These are phyloP conservation scores for Penicillium sp. DNA, from an alignment of 2,329 filamentous ascomycete genomes.

Conservation along the genomic window DNA sequence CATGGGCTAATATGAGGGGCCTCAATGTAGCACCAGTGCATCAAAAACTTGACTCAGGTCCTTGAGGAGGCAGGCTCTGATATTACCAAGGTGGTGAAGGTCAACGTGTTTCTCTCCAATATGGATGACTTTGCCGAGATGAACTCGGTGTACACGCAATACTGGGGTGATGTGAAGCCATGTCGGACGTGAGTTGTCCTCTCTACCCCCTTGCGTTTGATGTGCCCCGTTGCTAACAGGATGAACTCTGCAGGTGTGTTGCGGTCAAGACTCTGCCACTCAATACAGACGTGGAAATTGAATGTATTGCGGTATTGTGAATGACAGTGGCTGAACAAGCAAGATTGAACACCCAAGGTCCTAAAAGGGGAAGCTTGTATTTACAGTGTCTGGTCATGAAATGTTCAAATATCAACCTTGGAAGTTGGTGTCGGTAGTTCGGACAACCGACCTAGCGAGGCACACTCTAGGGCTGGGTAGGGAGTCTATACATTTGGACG, in stretches of 20 bases:
- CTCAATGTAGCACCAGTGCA: slow-evolving; percentile 45
- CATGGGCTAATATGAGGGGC: background rate
- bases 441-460: too few relatives aligned
- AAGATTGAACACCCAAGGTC: too few relatives aligned
- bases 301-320: slow-evolving; percentile 66
- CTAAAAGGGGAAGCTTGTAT: too few relatives aligned
- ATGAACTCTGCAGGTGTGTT: slow-evolving; percentile 59
- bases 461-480: too few relatives aligned
- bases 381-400: too few relatives aligned
- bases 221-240: background rate
- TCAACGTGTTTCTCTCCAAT: slow-evolving; percentile 65
- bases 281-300: slow-evolving; percentile 84
- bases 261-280: slow-evolving; percentile 87
- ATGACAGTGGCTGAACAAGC: background rate
- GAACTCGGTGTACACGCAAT: slow-evolving; percentile 65
- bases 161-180: slow-evolving; percentile 65
- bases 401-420: too few relatives aligned
- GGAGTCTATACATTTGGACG: background rate
- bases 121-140: slow-evolving; percentile 72
- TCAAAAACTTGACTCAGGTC: slow-evolving; percentile 57
- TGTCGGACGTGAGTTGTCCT: slow-evolving; percentile 28
- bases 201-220: background rate
- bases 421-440: too few relatives aligned
- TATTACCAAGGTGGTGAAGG: slow-evolving; percentile 64
- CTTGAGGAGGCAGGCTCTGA: slow-evolving; percentile 61